Percentiles rank a stretch among this genome's conserved stretches.
These are phyloP conservation scores for Apophysomyces elegans DNA, from an alignment of 371 early-diverging fungal species.

Conservation along the genomic window DNA sequence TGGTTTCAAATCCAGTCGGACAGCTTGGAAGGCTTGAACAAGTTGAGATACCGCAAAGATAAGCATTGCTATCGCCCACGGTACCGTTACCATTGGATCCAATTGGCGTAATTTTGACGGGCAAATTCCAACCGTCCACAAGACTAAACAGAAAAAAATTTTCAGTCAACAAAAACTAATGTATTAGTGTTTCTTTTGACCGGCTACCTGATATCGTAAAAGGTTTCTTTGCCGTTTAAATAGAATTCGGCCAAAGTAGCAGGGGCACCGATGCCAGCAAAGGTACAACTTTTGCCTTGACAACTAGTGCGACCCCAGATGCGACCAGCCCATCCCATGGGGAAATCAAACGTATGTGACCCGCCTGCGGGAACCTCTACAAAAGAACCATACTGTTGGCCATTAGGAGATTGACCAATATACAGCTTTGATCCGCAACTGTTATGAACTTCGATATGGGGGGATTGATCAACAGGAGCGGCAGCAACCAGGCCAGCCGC, in stretches of 20 bases:
- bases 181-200: too few relatives aligned
- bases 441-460: conserved; percentile 18
- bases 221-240: conserved; percentile 29
- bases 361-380: conserved; percentile 18
- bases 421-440: conserved; percentile 18
- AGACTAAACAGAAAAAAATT: conserved; percentile 11
- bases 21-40: conserved; percentile 36
- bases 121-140: conserved; percentile 43
- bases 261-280: conserved; percentile 30
- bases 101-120: conserved; percentile 35
- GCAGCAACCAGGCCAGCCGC: conserved; percentile 11
- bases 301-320: conserved; percentile 47
- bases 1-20: conserved; percentile 30
- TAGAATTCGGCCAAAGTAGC: conserved; percentile 42
- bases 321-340: conserved; percentile 42
- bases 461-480: conserved; percentile 11
- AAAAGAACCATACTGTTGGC: conserved; percentile 16
- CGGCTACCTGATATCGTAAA: conserved; percentile 31
- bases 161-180: neutral
- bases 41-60: conserved; percentile 38
- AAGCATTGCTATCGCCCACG: conserved; percentile 17
- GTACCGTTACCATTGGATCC: conserved; percentile 23
- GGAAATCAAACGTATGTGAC: conserved; percentile 19
- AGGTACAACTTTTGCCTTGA: conserved; percentile 30
- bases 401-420: conserved; percentile 24